Conservation (phyloP, 2,329 filamentous ascomycete genomes). For the Orbilia oligospora region DNA sequence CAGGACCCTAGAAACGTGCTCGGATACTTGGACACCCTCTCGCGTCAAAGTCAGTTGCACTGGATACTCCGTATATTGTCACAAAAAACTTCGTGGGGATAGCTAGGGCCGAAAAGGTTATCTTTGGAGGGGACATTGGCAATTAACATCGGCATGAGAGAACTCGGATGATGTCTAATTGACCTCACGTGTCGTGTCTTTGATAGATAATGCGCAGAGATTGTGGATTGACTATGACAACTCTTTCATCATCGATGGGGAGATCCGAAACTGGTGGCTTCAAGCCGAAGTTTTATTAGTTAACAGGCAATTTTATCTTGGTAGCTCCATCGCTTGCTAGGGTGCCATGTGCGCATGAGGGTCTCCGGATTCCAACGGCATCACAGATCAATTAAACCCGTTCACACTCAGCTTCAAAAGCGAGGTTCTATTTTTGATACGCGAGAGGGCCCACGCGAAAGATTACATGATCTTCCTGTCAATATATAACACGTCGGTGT, state of each 20-base stretch:
- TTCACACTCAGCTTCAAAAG: slow-evolving; percentile 40
- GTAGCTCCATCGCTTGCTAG: slow-evolving; percentile 50
- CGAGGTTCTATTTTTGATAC: slow-evolving; percentile 58
- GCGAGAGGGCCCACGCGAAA: slow-evolving; percentile 35
- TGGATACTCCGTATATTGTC: neutral
- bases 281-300: slow-evolving; percentile 57
- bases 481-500: slow-evolving; percentile 40
- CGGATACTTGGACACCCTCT: slow-evolving; percentile 59
- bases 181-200: slow-evolving; percentile 22
- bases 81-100: slow-evolving; percentile 7
- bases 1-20: slow-evolving; percentile 56
- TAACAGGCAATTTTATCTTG: slow-evolving; percentile 43
- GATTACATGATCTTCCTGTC: slow-evolving; percentile 31
- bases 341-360: slow-evolving; percentile 59
- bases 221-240: slow-evolving; percentile 17
- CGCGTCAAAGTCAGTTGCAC: slow-evolving; percentile 22
- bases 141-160: slow-evolving; percentile 2
- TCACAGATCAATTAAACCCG: slow-evolving; percentile 53
- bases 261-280: slow-evolving; percentile 54
- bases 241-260: slow-evolving; percentile 32
- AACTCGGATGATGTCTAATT: slow-evolving; percentile 12
- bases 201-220: slow-evolving; percentile 25
- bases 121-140: slow-evolving; percentile 24
- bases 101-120: slow-evolving; percentile 11
- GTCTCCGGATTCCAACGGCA: slow-evolving; percentile 50